Conservation (phyloP, 495 filamentous ascomycete genomes). For the Xylaria scruposa region DNA sequence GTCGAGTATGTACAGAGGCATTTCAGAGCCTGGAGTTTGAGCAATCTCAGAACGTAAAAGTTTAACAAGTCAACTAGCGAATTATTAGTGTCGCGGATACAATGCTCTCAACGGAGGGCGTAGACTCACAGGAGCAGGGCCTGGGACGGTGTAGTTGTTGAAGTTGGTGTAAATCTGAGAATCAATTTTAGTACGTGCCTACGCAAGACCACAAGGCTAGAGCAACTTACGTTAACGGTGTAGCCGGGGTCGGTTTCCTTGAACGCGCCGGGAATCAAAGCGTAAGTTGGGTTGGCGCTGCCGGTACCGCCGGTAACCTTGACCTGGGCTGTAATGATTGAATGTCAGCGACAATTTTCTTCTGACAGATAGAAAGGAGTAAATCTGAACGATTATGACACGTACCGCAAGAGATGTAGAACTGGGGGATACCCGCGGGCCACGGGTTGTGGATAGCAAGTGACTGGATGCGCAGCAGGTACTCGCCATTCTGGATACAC, state of each 20-base stretch:
- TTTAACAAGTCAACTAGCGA: conserved; percentile 19
- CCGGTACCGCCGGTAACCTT: conserved; percentile 41
- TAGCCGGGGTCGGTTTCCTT: conserved; percentile 55
- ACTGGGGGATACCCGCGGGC: conserved; percentile 45
- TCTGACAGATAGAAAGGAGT: neutral
- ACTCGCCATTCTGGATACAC: conserved; percentile 57
- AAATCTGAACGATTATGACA: neutral
- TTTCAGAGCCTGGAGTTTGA: neutral
- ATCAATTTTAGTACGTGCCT: conserved; percentile 6
- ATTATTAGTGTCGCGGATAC: conserved; percentile 4
- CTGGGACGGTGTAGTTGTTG: conserved; percentile 36
- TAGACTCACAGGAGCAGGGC: conserved; percentile 36
- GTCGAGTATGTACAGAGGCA: neutral
- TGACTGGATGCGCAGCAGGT: conserved; percentile 61
- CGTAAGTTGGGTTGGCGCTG: conserved; percentile 46
- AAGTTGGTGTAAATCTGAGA: conserved; percentile 39
- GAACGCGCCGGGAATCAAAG: conserved; percentile 59
- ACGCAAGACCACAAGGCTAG: neutral
- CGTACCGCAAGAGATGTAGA: conserved; percentile 38
- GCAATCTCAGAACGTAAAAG: neutral
- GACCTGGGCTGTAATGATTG: conserved; percentile 34
- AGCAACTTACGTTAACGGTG: conserved; percentile 38
- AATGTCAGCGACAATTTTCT: neutral
- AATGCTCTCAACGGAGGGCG: neutral
- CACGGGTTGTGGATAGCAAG: conserved; percentile 59